These are phyloP conservation scores for Leishmania major DNA, from an alignment of 208 protist genomes.

Conservation along the genomic window DNA sequence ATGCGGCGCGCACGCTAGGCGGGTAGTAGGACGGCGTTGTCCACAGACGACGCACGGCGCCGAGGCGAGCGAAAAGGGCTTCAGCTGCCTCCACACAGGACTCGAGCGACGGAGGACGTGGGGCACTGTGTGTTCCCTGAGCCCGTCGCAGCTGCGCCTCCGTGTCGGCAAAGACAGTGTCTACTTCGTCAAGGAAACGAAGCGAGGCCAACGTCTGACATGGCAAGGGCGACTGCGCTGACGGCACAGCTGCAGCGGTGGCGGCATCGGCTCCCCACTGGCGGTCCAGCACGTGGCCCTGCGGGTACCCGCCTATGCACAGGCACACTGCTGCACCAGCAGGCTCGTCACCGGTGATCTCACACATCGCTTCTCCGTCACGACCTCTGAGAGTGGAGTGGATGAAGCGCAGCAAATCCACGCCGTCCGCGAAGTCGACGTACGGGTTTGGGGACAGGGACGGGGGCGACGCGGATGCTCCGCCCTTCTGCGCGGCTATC, in stretches of 20 bases:
- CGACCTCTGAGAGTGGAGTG: not conserved
- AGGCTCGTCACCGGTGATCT: not conserved
- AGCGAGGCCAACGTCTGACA: slow-evolving; percentile 8
- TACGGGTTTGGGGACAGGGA: slow-evolving; percentile 2
- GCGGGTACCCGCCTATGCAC: slow-evolving; percentile 21
- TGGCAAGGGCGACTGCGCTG: not conserved
- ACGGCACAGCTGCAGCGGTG: not conserved
- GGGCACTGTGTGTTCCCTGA: not conserved
- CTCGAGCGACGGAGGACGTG: slow-evolving; percentile 2
- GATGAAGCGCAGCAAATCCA: slow-evolving; percentile 17
- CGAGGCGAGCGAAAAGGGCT: slow-evolving; percentile 7
- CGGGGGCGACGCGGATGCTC: not conserved
- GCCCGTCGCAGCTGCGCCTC: slow-evolving; percentile 21
- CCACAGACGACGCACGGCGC: slow-evolving; percentile 25
- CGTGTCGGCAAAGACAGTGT: slow-evolving; percentile 9
- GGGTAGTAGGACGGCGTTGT: slow-evolving; percentile 21
- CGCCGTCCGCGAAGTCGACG: slow-evolving; percentile 13
- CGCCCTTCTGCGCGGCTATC: not conserved
- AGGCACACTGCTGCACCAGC: slow-evolving; percentile 9
- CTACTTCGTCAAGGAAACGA: slow-evolving; percentile 7
- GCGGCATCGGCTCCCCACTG: slow-evolving; percentile 10
- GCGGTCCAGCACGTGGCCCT: slow-evolving; percentile 25
- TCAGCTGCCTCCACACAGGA: not conserved
- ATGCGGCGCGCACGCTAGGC: not conserved
- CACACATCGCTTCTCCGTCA: no score